Base-by-base conservation (phyloP, 306 rosid species). In the Benincasa hispida region DNA sequence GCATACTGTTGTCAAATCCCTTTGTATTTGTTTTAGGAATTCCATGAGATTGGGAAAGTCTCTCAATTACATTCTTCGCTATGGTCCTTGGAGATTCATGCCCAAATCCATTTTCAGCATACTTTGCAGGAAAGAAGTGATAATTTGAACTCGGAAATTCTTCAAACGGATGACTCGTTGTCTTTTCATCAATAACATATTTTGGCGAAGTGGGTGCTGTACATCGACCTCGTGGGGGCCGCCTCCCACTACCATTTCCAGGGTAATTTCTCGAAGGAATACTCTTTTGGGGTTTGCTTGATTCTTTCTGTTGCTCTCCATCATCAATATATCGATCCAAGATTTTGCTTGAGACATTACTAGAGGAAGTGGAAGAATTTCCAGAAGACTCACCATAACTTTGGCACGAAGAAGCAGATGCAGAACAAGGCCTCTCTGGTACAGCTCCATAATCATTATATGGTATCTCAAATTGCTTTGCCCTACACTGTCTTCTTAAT, bases 51-150 rank as follows among this genome's bases (percentile, higher is more conserved):
- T 88, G 91, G 30, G 93, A 92, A 80, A 94, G 97, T 79, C 95
- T 92, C 84, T 94, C 96, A 54, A 92, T 84, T 41, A 94, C 98
- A 92, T 87, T 92, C 83, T 94, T 94, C 12, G 99, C 99, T 67
- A 92, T 90, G 81, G 88, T 90, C 74, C 92, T 82, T 18, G 99
- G 93, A 73, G 96, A 94, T 78, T 89, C 97, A 78, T 84, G 87
- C 78, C 93, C 95, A 65, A 83, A 81, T 80, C 91, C 95, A 69
- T 80, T 84, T 82, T 94, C 93, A 45, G 83, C 73, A 89, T 87
- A 78, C 34, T 94, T 94, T 70, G 79, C 88, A 78, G 93, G 83
- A 76, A 88, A 77, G 51, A 80, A 68, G 47, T 77, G 87, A 80
- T 67, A 80, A 45, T 85, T 88, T 5, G 84, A 80, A 75, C 56